phyloP scores from a whole-genome alignment of 169 alveolate genomes.

The Neospora caninum region DNA sequence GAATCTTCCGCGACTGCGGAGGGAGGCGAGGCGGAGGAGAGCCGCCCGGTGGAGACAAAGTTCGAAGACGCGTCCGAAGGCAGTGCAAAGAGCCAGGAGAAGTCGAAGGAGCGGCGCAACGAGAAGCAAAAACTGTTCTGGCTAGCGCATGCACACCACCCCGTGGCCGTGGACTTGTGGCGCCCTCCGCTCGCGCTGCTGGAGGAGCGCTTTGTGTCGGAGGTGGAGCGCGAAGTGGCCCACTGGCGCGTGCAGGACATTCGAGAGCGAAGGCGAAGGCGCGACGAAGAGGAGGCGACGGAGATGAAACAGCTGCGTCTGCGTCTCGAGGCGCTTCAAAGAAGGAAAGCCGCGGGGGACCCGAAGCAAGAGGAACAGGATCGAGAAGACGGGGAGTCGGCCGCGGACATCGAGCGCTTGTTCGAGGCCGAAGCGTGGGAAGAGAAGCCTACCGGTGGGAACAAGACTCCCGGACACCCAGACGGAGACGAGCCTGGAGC shows the following conservation, averaged over 20 bases:
- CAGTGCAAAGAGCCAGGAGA: background rate
- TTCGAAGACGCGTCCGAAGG: background rate
- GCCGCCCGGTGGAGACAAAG: background rate
- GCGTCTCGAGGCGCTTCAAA: background rate
- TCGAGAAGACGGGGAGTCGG: background rate
- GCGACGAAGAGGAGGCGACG: background rate
- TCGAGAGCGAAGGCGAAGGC: background rate
- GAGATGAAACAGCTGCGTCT: background rate
- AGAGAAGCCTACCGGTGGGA: no score
- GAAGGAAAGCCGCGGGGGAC: background rate
- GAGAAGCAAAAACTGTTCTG: background rate
- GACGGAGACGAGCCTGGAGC: no score
- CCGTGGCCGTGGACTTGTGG: background rate
- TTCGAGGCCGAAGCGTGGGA: background rate
- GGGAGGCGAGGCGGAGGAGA: background rate
- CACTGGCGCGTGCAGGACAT: background rate
- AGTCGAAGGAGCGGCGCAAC: background rate
- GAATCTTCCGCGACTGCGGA: background rate
- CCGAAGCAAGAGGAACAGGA: background rate
- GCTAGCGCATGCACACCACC: conserved; percentile 10
- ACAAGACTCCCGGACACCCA: background rate
- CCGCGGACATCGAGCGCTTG: background rate
- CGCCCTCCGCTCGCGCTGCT: conserved; percentile 14
- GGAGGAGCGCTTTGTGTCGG: background rate
- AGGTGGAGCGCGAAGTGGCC: conserved; percentile 1